Conservation (phyloP, 345 rosid species). For the Carallia brachiata region DNA sequence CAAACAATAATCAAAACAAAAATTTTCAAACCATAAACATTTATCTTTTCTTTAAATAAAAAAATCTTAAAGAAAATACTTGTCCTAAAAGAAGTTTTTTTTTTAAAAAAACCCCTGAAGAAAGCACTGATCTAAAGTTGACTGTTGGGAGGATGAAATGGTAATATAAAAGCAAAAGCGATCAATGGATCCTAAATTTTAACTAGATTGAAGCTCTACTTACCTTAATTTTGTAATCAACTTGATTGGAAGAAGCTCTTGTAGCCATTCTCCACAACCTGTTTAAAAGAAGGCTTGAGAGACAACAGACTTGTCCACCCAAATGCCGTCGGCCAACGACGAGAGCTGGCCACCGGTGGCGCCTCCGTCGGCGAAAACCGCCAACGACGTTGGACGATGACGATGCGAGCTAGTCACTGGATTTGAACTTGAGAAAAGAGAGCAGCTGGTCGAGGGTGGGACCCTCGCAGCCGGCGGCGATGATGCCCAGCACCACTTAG, state of each 20-base stretch:
- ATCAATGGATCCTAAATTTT: background rate
- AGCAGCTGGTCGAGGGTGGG: conserved; percentile 68
- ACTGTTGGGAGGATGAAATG: too few relatives aligned
- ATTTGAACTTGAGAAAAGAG: conserved; percentile 61
- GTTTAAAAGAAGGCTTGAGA: conserved; percentile 55
- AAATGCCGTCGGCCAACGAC: conserved; percentile 58
- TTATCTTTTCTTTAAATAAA: too few relatives aligned
- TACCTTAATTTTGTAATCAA: conserved; percentile 77
- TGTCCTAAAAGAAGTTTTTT: too few relatives aligned
- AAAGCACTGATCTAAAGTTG: too few relatives aligned
- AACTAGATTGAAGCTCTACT: too few relatives aligned
- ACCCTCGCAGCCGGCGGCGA: conserved; percentile 67
- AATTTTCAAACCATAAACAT: too few relatives aligned
- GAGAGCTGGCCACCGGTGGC: conserved; percentile 61
- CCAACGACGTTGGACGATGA: conserved; percentile 58
- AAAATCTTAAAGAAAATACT: too few relatives aligned
- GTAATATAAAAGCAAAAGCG: too few relatives aligned
- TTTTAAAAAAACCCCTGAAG: too few relatives aligned
- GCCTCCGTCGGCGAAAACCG: conserved; percentile 69
- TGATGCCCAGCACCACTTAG: conserved; percentile 62
- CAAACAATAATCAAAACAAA: too few relatives aligned
- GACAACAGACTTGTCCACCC: conserved; percentile 64
- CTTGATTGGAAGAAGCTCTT: conserved; percentile 58
- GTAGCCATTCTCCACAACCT: conserved; percentile 48
- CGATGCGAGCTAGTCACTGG: conserved; percentile 49